Evolutionary conservation across 345 rosid species (phyloP), one percentile per base, ranked within the genome.

Genomic region (Pistacia vera): DNA sequence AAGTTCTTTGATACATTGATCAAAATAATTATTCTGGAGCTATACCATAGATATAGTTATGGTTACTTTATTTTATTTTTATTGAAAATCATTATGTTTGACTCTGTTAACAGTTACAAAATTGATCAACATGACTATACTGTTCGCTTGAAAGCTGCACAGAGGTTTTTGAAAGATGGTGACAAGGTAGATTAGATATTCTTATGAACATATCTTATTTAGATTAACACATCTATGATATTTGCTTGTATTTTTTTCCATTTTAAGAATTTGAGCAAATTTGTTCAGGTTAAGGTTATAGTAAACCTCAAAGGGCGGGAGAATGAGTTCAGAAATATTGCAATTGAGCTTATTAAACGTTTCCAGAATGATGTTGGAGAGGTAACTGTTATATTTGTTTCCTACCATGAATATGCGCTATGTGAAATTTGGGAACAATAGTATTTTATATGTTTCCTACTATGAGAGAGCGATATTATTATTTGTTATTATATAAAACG

Each of bases 251-350:
- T 62, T 58, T 61, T 30, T 14, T 59, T 36, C 49, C 20, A 35
- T 73, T 60, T 57, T 60, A 67, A 83, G 52, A 25, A 77, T 48
- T 60, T 3, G 72, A 44, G 75, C 68, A 55, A 57, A 75, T 65
- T 67, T 17, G 51, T 83, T 78, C 90, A 96, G 99, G 99, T 96
- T 73, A 96, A 96, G 84, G 91, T 89, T 62, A 92, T 91, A 64
- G 98, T 96, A 78, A 90, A 85, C 83, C 83, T 96, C 87, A 96
- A 92, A 87, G 97, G 99, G 22, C 93, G 97, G 72, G 97, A 96
- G 85, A 90, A 93, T 55, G 95, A 93, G 35, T 93, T 93, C 81
- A 89, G 95, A 80, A 96, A 91, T 79, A 90, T 80, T 18, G 99
- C 97, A 63, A 92, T 91, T 79, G 95, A 92, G 79, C 98, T 96